Percentiles rank a stretch among this genome's conserved stretches.
phyloP scores from a whole-genome alignment of 2,329 filamentous ascomycete genomes.

The Tolypocladium cylindrosporum region DNA sequence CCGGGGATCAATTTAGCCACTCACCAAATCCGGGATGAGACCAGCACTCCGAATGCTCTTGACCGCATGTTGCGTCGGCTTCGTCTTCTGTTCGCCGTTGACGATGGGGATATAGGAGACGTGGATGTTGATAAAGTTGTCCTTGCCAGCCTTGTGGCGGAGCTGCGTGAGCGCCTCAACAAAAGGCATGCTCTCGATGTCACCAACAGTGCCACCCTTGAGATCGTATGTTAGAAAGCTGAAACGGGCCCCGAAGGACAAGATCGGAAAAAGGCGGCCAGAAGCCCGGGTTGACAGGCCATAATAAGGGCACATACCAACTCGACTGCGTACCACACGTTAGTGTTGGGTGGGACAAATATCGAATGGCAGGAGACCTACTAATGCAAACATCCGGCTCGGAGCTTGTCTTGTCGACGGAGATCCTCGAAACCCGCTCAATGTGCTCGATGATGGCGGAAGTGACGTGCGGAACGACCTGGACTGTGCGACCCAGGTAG shows the following conservation, averaged over 20 bases:
- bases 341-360: slow-evolving; percentile 5
- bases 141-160: slow-evolving; percentile 57
- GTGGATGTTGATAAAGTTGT: slow-evolving; percentile 81
- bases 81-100: slow-evolving; percentile 78
- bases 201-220: slow-evolving; percentile 53
- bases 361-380: slow-evolving; percentile 26
- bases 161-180: slow-evolving; percentile 79
- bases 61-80: slow-evolving; percentile 89
- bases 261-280: neutral
- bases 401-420: slow-evolving; percentile 74
- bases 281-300: neutral
- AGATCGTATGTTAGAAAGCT: neutral
- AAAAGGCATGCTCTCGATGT: slow-evolving; percentile 83
- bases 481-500: slow-evolving; percentile 82
- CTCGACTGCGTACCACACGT: slow-evolving; percentile 19
- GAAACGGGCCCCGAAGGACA: neutral
- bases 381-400: slow-evolving; percentile 90
- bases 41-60: slow-evolving; percentile 75
- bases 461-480: slow-evolving; percentile 88
- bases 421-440: slow-evolving; percentile 71
- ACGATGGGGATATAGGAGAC: slow-evolving; percentile 70
- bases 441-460: slow-evolving; percentile 92
- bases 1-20: slow-evolving; percentile 6
- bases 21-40: slow-evolving; percentile 58
- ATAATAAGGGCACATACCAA: slow-evolving; percentile 15